Percentiles rank a stretch among this genome's conserved stretches.
Evolutionary conservation across 352 stramenopile species (phyloP).

Genomic region (Phytophthora pluvialis): DNA sequence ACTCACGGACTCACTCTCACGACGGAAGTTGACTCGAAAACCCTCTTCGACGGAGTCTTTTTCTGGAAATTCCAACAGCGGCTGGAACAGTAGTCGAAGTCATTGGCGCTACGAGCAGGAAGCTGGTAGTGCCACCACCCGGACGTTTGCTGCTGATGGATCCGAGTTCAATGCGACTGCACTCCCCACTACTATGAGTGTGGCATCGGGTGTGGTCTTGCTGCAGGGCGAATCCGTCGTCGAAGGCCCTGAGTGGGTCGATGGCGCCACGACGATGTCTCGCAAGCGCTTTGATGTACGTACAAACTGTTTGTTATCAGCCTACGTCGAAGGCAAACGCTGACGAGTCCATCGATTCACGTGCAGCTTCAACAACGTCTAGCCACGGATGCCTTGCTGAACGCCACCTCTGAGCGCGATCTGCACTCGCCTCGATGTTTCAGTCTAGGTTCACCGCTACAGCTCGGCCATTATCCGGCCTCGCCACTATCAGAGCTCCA

Average conservation of each 20-base stretch:
- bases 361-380: constrained; percentile 65
- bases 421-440: constrained; percentile 14
- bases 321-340: neutral
- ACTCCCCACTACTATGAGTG: constrained; percentile 35
- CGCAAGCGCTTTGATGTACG: constrained; percentile 72
- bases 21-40: constrained; percentile 19
- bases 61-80: constrained; percentile 8
- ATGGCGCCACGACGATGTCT: constrained; percentile 62
- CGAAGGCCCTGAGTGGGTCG: constrained; percentile 48
- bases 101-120: constrained; percentile 40
- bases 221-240: constrained; percentile 48
- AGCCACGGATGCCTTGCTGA: constrained; percentile 50
- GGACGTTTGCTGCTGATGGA: constrained; percentile 27
- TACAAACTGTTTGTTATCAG: neutral
- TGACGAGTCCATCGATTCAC: neutral
- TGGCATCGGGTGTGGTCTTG: constrained; percentile 52
- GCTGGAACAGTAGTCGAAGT: constrained; percentile 20
- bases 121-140: constrained; percentile 14
- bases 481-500: constrained; percentile 23
- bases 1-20: constrained; percentile 37
- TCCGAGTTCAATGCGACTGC: constrained; percentile 32
- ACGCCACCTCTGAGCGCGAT: constrained; percentile 33
- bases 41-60: constrained; percentile 21
- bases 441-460: constrained; percentile 22
- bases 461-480: constrained; percentile 15